phyloP scores from a whole-genome alignment of 2,329 filamentous ascomycete genomes.

The Fusarium begoniae region DNA sequence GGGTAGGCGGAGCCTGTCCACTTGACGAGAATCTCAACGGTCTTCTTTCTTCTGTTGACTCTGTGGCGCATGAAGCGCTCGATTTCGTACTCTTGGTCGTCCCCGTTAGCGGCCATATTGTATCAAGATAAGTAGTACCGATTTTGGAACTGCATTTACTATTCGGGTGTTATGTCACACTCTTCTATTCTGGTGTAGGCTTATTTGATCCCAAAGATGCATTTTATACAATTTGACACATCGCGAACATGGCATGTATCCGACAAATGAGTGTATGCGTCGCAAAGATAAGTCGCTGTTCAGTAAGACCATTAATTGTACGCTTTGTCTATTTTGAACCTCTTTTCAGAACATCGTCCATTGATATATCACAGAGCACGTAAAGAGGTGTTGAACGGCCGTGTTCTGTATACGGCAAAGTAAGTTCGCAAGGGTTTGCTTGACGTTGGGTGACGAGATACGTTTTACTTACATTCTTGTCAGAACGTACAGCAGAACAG shows the following conservation, averaged over 20 bases:
- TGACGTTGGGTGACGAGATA: rapidly evolving
- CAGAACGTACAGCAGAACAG: neutral
- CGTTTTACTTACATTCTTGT: neutral
- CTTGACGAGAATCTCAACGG: neutral
- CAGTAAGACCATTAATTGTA: rapidly evolving
- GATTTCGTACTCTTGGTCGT: neutral
- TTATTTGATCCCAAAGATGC: too few relatives aligned
- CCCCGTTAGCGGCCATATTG: neutral
- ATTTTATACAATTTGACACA: neutral
- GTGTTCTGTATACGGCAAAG: neutral
- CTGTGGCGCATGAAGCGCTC: neutral
- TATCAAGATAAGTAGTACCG: rapidly evolving
- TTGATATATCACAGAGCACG: rapidly evolving
- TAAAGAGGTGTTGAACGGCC: rapidly evolving
- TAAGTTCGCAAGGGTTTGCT: too few relatives aligned
- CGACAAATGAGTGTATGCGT: rapidly evolving
- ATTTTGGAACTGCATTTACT: neutral
- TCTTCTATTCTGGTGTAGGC: neutral
- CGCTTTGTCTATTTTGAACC: rapidly evolving
- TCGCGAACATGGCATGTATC: neutral
- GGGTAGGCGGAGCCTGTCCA: rapidly evolving
- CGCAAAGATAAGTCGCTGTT: neutral
- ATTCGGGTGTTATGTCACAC: rapidly evolving
- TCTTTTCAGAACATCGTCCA: rapidly evolving
- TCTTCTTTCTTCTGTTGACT: neutral